phyloP scores from a whole-genome alignment of 352 stramenopile genomes.

The Hyaloperonospora brassicae region DNA sequence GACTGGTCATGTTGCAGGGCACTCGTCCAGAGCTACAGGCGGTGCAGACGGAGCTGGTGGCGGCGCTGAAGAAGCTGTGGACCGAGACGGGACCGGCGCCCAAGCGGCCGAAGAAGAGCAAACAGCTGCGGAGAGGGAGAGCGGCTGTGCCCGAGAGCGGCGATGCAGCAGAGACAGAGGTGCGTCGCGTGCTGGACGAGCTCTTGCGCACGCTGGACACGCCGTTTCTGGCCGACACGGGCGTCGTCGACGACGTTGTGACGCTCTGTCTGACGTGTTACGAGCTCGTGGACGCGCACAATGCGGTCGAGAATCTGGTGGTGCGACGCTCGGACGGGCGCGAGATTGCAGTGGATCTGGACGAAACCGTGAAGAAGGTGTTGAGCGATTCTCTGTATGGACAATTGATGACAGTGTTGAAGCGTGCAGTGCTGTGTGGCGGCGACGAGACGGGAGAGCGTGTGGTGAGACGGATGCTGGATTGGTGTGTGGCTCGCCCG shows the following conservation, averaged over 20 bases:
- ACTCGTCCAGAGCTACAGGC: conserved; percentile 23
- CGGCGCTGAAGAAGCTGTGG: conserved; percentile 29
- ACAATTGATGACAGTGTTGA: conserved; percentile 34
- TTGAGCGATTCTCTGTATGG: conserved; percentile 38
- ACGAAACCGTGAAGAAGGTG: conserved; percentile 31
- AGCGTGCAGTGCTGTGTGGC: conserved; percentile 29
- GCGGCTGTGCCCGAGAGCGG: conserved; percentile 7
- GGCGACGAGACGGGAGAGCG: conserved; percentile 12
- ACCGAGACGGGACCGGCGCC: conserved; percentile 22
- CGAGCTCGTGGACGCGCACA: conserved; percentile 33
- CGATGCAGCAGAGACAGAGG: conserved; percentile 19
- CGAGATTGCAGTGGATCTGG: conserved; percentile 19
- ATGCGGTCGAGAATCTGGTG: conserved; percentile 26
- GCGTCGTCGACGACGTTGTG: conserved; percentile 34
- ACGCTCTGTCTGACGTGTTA: conserved; percentile 38
- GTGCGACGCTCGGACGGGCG: conserved; percentile 8
- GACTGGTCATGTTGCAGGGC: conserved; percentile 22
- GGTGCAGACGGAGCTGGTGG: conserved; percentile 39
- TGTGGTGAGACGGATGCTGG: conserved; percentile 33
- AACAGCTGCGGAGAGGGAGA: conserved; percentile 28
- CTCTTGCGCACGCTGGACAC: conserved; percentile 34
- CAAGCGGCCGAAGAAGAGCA: conserved; percentile 67
- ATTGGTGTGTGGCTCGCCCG: conserved; percentile 33
- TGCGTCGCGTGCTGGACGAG: conserved; percentile 30
- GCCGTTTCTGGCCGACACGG: conserved; percentile 20